A percentile compares a stretch with the other conserved stretches of the same genome.
Evolutionary conservation across 2,329 filamentous ascomycete species (phyloP).

Genomic region (Fusarium metavorans): DNA sequence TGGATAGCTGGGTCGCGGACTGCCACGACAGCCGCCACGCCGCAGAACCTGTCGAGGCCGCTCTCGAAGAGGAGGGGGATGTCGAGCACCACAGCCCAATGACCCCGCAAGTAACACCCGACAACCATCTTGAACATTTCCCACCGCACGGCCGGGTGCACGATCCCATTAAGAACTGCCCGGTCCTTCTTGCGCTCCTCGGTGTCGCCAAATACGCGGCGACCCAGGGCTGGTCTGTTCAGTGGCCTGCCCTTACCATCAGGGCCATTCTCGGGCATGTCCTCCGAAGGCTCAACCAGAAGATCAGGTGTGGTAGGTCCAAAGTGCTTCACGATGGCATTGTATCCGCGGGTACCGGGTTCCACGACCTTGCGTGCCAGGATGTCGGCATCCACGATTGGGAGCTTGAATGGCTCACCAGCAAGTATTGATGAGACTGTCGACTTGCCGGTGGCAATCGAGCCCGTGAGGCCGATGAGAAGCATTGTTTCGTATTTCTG

Average conservation of each 20-base stretch:
- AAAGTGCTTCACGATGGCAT: slow-evolving; percentile 85
- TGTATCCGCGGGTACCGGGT: slow-evolving; percentile 87
- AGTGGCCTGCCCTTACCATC: slow-evolving; percentile 77
- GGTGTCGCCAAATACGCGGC: slow-evolving; percentile 85
- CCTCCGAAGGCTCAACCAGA: slow-evolving; percentile 70
- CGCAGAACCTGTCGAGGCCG: slow-evolving; percentile 86
- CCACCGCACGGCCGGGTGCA: slow-evolving; percentile 88
- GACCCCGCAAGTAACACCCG: slow-evolving; percentile 77
- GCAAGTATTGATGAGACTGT: slow-evolving; percentile 90
- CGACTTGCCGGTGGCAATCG: slow-evolving; percentile 97
- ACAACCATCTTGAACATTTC: slow-evolving; percentile 84
- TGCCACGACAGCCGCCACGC: slow-evolving; percentile 86
- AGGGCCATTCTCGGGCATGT: slow-evolving; percentile 66
- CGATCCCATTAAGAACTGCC: slow-evolving; percentile 85
- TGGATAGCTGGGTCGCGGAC: slow-evolving; percentile 84
- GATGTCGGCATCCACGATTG: slow-evolving; percentile 93
- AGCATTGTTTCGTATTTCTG: slow-evolving; percentile 70
- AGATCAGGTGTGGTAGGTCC: slow-evolving; percentile 86
- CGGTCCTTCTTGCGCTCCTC: slow-evolving; percentile 79
- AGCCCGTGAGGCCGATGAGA: slow-evolving; percentile 94
- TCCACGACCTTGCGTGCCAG: slow-evolving; percentile 94
- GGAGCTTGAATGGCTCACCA: slow-evolving; percentile 83
- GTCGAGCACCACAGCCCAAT: slow-evolving; percentile 93
- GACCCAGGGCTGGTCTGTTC: slow-evolving; percentile 87
- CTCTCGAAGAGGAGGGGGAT: slow-evolving; percentile 93